Evolutionary conservation across 2,329 filamentous ascomycete genomes (phyloP).

Genomic region (Coniochaeta hoffmannii): DNA sequence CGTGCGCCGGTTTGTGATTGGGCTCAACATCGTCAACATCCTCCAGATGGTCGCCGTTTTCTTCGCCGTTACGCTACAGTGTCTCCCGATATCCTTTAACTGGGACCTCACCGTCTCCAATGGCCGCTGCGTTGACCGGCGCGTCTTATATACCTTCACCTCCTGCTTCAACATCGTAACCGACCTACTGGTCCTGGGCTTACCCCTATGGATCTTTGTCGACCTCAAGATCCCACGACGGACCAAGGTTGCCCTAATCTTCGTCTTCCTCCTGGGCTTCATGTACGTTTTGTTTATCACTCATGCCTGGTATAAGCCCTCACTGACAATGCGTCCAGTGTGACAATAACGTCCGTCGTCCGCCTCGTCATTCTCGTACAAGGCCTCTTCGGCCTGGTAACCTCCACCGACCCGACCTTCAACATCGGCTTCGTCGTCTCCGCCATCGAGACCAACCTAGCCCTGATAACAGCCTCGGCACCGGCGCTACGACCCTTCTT

Average conservation of each 20-base stretch:
- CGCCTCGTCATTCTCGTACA: slow-evolving; percentile 24
- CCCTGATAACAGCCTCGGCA: slow-evolving; percentile 33
- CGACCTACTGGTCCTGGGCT: slow-evolving; percentile 32
- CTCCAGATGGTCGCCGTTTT: slow-evolving; percentile 23
- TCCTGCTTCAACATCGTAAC: slow-evolving; percentile 35
- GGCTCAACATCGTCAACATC: slow-evolving; percentile 22
- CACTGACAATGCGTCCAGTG: slow-evolving; percentile 14
- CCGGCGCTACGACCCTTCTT: slow-evolving; percentile 31
- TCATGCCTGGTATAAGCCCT: not conserved
- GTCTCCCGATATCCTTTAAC: slow-evolving; percentile 31
- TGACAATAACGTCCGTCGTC: slow-evolving; percentile 26
- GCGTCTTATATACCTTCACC: slow-evolving; percentile 21
- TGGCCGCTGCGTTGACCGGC: slow-evolving; percentile 24
- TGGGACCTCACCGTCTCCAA: slow-evolving; percentile 33
- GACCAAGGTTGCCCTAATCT: slow-evolving; percentile 21
- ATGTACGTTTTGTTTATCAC: slow-evolving; percentile 16
- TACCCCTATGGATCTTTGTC: slow-evolving; percentile 30
- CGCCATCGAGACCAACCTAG: slow-evolving; percentile 32
- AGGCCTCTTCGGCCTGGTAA: slow-evolving; percentile 20
- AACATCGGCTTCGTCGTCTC: slow-evolving; percentile 28
- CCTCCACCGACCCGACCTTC: slow-evolving; percentile 18
- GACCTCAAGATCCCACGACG: slow-evolving; percentile 21
- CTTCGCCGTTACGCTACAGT: slow-evolving; percentile 27
- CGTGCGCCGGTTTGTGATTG: slow-evolving; percentile 18
- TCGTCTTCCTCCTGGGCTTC: slow-evolving; percentile 24